These are phyloP conservation scores for Phylloboletellus chloephorus DNA, from an alignment of 1,284 basidiomycete genomes.

Conservation along the genomic window DNA sequence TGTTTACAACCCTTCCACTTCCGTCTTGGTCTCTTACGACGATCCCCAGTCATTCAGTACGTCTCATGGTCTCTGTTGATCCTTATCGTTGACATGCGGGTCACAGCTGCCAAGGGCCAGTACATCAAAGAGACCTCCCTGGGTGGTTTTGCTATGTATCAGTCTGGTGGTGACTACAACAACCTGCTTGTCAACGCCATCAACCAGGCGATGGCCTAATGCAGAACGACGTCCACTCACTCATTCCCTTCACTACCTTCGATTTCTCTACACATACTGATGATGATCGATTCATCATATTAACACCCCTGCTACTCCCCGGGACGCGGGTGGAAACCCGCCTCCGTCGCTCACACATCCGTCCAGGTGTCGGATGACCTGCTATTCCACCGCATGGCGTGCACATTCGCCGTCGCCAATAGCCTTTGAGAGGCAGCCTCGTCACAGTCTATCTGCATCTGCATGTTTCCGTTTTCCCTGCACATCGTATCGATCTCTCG, in stretches of 20 bases:
- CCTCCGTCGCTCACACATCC: constrained; percentile 1
- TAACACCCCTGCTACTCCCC: not conserved
- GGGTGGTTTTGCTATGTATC: constrained; percentile 62
- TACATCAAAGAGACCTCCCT: constrained; percentile 50
- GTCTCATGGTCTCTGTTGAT: constrained; percentile 4
- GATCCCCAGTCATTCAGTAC: constrained; percentile 47
- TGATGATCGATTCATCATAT: constrained; percentile 28
- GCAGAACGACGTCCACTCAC: constrained; percentile 11
- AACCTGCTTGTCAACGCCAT: constrained; percentile 56
- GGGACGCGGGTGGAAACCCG: constrained; percentile 3
- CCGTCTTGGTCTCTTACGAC: constrained; percentile 60
- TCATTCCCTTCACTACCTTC: constrained; percentile 8
- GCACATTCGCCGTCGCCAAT: too few species aligned
- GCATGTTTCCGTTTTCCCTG: too few species aligned
- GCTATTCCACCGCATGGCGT: not conserved
- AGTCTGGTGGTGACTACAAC: constrained; percentile 55
- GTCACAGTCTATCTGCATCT: constrained; percentile 5
- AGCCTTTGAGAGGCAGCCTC: constrained; percentile 11
- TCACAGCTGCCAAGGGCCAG: constrained; percentile 47
- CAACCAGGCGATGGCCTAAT: constrained; percentile 26
- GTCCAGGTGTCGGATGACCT: constrained; percentile 7
- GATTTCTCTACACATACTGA: constrained; percentile 1
- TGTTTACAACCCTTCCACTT: constrained; percentile 49
- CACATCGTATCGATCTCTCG: too few species aligned
- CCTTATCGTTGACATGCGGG: not conserved